Conservation (phyloP, 306 rosid genomes). For the Gastrolobium bilobum region DNA sequence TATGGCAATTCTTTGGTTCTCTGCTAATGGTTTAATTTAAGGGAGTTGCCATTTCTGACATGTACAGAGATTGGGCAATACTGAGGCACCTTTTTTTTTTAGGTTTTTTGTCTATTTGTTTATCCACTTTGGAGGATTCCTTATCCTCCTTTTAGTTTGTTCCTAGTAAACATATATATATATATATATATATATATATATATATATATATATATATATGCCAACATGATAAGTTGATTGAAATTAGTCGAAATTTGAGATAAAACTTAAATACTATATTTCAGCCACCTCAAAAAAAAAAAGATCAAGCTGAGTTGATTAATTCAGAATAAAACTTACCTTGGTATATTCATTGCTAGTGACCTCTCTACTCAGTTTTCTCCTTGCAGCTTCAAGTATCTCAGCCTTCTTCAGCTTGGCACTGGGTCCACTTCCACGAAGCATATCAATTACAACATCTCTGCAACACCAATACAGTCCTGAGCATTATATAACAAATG, state of each 20-base stretch:
- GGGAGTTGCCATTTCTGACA: neutral
- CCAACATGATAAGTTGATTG: neutral
- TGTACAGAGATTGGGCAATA: neutral
- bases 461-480: slow-evolving; percentile 59
- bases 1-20: neutral
- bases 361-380: slow-evolving; percentile 68
- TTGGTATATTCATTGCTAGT: slow-evolving; percentile 71
- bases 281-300: neutral
- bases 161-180: neutral
- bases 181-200: neutral
- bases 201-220: neutral
- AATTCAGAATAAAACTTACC: slow-evolving; percentile 60
- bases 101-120: neutral
- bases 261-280: neutral
- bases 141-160: neutral
- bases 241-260: neutral
- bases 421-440: slow-evolving; percentile 67
- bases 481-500: slow-evolving; percentile 35
- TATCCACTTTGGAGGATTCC: neutral
- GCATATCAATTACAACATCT: slow-evolving; percentile 81
- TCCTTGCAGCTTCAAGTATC: slow-evolving; percentile 73
- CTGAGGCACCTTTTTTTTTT: neutral
- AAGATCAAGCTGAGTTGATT: neutral
- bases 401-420: slow-evolving; percentile 79
- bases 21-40: neutral